Conservation (phyloP, 331 rosid genomes). For the Malus hybrid region DNA sequence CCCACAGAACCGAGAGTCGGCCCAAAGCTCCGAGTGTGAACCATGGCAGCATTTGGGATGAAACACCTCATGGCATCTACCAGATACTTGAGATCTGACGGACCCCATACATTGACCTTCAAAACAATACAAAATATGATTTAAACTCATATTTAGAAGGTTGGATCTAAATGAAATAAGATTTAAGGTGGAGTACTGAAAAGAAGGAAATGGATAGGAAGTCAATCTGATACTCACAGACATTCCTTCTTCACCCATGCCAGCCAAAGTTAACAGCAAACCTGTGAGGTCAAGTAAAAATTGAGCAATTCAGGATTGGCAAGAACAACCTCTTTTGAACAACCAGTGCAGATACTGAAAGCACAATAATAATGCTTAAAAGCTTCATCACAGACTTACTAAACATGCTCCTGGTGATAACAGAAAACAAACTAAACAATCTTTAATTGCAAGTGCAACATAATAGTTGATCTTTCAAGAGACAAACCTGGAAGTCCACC, state of each 20-base stretch:
- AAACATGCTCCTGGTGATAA: background rate
- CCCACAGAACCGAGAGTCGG: constrained; percentile 29
- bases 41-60: constrained; percentile 93
- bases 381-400: background rate
- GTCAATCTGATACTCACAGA: constrained; percentile 49
- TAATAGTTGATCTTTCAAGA: background rate
- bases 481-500: constrained; percentile 89
- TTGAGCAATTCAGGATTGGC: constrained; percentile 16
- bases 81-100: constrained; percentile 79
- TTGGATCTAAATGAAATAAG: background rate
- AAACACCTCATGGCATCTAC: constrained; percentile 84
- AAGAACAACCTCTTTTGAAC: background rate
- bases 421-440: background rate
- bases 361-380: background rate
- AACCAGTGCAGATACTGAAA: background rate
- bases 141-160: background rate
- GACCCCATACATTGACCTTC: constrained; percentile 89
- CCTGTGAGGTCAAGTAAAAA: constrained; percentile 39
- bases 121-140: constrained; percentile 13
- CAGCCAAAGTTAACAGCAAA: constrained; percentile 87
- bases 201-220: background rate
- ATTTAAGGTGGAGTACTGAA: background rate
- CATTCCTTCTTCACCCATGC: constrained; percentile 89
- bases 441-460: background rate
- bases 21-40: constrained; percentile 88